These are phyloP conservation scores for Naganishia randhawae DNA, from an alignment of 768 basidiomycete species.

Conservation along the genomic window DNA sequence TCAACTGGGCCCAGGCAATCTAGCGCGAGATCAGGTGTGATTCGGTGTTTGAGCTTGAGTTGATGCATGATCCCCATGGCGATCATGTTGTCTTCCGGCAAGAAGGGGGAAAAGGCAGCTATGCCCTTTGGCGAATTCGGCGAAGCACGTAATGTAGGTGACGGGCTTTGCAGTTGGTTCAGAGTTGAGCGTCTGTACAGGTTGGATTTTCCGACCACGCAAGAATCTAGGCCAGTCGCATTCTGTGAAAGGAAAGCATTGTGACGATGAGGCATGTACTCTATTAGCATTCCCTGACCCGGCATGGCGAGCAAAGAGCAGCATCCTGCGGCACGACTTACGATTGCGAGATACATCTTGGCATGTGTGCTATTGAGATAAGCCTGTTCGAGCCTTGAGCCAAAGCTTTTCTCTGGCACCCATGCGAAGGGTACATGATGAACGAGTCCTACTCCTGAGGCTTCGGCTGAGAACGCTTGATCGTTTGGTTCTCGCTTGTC, in stretches of 20 bases:
- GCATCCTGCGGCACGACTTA: constrained; percentile 29
- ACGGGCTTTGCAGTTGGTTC: constrained; percentile 54
- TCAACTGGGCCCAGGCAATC: constrained; percentile 88
- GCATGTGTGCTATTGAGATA: constrained; percentile 97
- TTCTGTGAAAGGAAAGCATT: constrained; percentile 56
- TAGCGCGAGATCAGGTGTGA: constrained; percentile 83
- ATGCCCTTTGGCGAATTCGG: constrained; percentile 58
- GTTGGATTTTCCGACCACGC: constrained; percentile 95
- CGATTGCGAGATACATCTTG: constrained; percentile 92
- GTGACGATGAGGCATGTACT: no score
- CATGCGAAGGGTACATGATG: constrained; percentile 94
- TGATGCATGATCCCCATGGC: constrained; percentile 90
- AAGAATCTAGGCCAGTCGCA: constrained; percentile 80
- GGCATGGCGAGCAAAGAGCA: background rate
- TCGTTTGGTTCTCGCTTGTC: constrained; percentile 5
- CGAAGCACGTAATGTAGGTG: constrained; percentile 35
- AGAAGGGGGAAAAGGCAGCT: constrained; percentile 74
- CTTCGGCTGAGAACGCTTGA: constrained; percentile 5
- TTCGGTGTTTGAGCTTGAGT: constrained; percentile 75
- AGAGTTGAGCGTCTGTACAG: constrained; percentile 86
- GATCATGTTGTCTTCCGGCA: constrained; percentile 99
- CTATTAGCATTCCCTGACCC: background rate
- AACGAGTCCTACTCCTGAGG: constrained; percentile 65
- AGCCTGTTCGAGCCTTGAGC: constrained; percentile 82
- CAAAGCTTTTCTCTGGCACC: constrained; percentile 63